Evolutionary conservation across 768 basidiomycete genomes (phyloP).

Genomic region (Tylopilus felleus): DNA sequence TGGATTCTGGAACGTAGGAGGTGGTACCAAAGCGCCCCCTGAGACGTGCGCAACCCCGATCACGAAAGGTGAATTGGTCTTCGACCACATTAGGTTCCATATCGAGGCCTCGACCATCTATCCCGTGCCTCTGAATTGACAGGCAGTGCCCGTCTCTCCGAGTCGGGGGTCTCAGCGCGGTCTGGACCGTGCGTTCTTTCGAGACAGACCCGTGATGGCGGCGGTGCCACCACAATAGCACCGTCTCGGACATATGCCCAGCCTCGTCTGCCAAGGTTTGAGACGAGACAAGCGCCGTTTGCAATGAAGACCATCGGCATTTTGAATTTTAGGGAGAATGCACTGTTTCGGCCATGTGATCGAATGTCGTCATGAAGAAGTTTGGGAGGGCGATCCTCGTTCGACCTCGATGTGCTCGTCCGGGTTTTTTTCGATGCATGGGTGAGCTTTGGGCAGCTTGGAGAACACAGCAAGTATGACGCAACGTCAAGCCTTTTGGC

Average conservation of each 20-base stretch:
- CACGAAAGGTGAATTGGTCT: too few species aligned
- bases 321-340: neutral
- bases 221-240: neutral
- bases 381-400: neutral
- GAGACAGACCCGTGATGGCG: neutral
- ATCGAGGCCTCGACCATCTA: slow-evolving; percentile 5
- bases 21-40: neutral
- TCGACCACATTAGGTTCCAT: too few species aligned
- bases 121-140: neutral
- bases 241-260: neutral
- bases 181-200: neutral
- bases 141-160: neutral
- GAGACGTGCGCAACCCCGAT: slow-evolving; percentile 7
- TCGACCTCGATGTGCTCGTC: too few species aligned
- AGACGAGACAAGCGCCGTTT: neutral
- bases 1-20: neutral
- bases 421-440: neutral
- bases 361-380: neutral
- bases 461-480: too few species aligned
- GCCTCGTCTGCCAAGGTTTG: neutral
- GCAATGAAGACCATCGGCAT: neutral
- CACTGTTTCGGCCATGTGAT: neutral
- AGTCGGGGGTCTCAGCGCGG: neutral
- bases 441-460: neutral
- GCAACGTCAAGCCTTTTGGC: too few species aligned